Evolutionary conservation across 1,139 yeast genomes (phyloP).

Genomic region (Blastobotrys persicus): DNA sequence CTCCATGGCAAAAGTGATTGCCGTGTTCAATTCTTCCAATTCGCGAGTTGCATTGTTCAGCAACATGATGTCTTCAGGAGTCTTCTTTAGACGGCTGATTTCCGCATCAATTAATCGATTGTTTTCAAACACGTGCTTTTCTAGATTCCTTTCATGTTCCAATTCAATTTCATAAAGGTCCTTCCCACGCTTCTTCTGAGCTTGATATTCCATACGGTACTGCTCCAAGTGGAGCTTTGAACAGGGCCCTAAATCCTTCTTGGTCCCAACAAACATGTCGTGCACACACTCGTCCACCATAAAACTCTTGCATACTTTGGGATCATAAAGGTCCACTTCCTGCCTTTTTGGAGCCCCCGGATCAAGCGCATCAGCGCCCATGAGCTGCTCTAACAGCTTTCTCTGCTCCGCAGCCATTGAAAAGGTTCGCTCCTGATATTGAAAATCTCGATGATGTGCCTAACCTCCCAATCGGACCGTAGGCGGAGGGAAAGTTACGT

Average conservation of each 20-base stretch:
- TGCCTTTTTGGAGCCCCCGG: conserved; percentile 32
- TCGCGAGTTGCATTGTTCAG: conserved; percentile 63
- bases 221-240: conserved; percentile 75
- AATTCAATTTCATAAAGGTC: conserved; percentile 65
- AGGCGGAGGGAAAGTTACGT: background rate
- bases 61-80: conserved; percentile 71
- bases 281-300: conserved; percentile 88
- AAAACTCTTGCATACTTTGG: conserved; percentile 74
- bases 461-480: conserved; percentile 1
- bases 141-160: conserved; percentile 59
- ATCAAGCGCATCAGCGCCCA: conserved; percentile 59
- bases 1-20: conserved; percentile 64
- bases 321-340: conserved; percentile 50
- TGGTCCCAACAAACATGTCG: conserved; percentile 78
- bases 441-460: background rate
- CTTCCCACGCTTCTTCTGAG: conserved; percentile 55
- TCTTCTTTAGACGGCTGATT: conserved; percentile 65
- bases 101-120: conserved; percentile 66
- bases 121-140: conserved; percentile 60
- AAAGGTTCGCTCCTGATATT: background rate
- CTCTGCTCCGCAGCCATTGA: conserved; percentile 60
- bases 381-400: conserved; percentile 70
- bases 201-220: conserved; percentile 67
- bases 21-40: conserved; percentile 63
- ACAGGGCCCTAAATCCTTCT: conserved; percentile 80